Evolutionary conservation across 805 yeast genomes (phyloP).

Genomic region (Lipomyces anomalus): DNA sequence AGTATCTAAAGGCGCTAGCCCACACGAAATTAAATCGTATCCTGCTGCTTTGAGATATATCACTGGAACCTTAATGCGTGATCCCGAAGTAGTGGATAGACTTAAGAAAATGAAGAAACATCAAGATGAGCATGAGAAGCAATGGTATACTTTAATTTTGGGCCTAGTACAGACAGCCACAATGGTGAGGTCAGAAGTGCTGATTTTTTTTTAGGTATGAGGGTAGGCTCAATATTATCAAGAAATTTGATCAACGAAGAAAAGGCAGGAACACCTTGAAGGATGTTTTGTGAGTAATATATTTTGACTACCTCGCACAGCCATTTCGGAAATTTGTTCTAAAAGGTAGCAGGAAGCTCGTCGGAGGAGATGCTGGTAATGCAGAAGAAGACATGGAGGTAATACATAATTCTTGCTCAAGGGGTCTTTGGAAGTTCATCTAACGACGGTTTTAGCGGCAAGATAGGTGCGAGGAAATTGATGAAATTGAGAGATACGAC

Average conservation of each 20-base stretch:
- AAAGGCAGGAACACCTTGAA: constrained; percentile 9
- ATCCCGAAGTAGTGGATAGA: constrained; percentile 2
- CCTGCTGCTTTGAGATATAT: constrained; percentile 10
- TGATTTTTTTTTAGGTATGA: constrained; percentile 5
- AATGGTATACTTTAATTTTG: constrained; percentile 7
- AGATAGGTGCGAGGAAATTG: constrained; percentile 5
- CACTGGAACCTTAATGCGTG: neutral
- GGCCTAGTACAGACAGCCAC: neutral
- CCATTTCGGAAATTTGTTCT: neutral
- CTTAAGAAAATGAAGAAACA: constrained; percentile 10
- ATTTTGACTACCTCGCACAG: neutral
- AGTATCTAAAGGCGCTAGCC: neutral
- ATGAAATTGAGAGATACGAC: constrained; percentile 12
- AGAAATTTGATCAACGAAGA: constrained; percentile 9
- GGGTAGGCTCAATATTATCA: constrained; percentile 10
- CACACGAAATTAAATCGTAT: constrained; percentile 5
- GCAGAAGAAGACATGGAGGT: neutral
- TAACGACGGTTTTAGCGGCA: constrained; percentile 4
- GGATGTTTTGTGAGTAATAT: constrained; percentile 4
- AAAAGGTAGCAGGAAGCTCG: neutral
- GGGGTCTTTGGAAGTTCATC: neutral
- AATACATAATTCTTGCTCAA: neutral
- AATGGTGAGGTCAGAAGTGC: neutral
- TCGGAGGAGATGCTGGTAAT: constrained; percentile 17
- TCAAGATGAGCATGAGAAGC: constrained; percentile 19